These are phyloP conservation scores for Proliferodiscus dingleyae DNA, from an alignment of 2,329 filamentous ascomycete species.

Conservation along the genomic window DNA sequence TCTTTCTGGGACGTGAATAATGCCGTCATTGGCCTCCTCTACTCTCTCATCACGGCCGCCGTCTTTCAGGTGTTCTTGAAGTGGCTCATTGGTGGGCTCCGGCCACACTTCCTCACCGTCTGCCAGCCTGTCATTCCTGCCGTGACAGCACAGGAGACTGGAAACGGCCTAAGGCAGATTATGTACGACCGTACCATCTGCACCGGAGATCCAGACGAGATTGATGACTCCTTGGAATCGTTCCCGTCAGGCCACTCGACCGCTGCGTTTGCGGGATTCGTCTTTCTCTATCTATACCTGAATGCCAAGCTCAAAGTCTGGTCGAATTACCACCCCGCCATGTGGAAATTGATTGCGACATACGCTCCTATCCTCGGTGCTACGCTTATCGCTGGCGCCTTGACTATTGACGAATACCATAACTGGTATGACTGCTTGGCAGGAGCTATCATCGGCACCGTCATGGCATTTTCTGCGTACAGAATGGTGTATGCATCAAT, in stretches of 20 bases:
- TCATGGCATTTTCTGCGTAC: conserved; percentile 61
- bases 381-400: conserved; percentile 60
- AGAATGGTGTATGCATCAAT: conserved; percentile 63
- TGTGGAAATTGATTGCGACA: conserved; percentile 66
- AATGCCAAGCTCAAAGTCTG: conserved; percentile 77
- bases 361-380: conserved; percentile 65
- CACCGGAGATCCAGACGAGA: conserved; percentile 58
- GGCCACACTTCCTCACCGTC: conserved; percentile 67
- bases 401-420: conserved; percentile 70
- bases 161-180: conserved; percentile 52
- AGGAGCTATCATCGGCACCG: conserved; percentile 59
- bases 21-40: conserved; percentile 62
- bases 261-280: conserved; percentile 66
- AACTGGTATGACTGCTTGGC: conserved; percentile 72
- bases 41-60: conserved; percentile 64
- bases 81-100: conserved; percentile 66
- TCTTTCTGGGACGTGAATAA: conserved; percentile 71
- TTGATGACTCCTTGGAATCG: conserved; percentile 65
- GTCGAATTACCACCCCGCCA: conserved; percentile 64
- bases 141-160: conserved; percentile 36
- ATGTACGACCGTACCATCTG: conserved; percentile 69
- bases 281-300: conserved; percentile 67
- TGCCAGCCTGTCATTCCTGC: conserved; percentile 54
- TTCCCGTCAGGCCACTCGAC: conserved; percentile 73
- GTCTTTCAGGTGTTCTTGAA: conserved; percentile 75